phyloP scores from a whole-genome alignment of 2,329 filamentous ascomycete genomes.

The Neofusicoccum ribis region DNA sequence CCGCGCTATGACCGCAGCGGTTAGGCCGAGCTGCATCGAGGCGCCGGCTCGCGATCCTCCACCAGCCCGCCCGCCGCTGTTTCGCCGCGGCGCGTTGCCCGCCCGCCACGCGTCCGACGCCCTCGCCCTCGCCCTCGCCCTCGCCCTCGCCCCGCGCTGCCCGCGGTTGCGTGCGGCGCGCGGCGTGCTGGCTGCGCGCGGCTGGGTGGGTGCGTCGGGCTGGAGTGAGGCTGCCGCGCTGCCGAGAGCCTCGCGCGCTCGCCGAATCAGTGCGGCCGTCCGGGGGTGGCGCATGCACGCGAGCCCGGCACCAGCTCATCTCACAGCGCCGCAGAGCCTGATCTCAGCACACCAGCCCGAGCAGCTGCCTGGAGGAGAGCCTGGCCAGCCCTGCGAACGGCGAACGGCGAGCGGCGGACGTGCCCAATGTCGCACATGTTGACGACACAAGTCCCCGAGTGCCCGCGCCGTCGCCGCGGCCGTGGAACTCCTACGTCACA shows the following conservation, averaged over 20 bases:
- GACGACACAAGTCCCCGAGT: background rate
- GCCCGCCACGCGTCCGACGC: background rate
- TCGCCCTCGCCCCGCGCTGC: background rate
- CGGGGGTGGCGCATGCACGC: background rate
- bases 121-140: background rate
- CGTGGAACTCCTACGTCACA: background rate
- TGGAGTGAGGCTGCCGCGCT: too few species aligned
- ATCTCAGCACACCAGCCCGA: background rate
- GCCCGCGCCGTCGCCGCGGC: background rate
- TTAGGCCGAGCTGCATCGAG: background rate
- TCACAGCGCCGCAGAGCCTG: background rate
- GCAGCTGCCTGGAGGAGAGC: background rate
- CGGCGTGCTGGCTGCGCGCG: too few species aligned
- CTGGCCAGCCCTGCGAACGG: background rate
- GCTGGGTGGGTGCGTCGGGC: too few species aligned
- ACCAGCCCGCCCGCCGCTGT: background rate
- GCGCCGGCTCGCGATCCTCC: slow-evolving; percentile 8
- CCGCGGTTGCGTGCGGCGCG: too few species aligned
- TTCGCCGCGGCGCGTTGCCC: background rate
- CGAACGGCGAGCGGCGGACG: background rate
- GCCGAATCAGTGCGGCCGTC: background rate
- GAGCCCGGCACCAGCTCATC: background rate
- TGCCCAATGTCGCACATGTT: background rate
- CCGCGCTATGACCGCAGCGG: background rate
- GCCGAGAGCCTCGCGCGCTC: background rate